Percentiles rank a stretch among this genome's conserved stretches.
These are phyloP conservation scores for Leccinum sublutescens DNA, from an alignment of 768 basidiomycete species.

Conservation along the genomic window DNA sequence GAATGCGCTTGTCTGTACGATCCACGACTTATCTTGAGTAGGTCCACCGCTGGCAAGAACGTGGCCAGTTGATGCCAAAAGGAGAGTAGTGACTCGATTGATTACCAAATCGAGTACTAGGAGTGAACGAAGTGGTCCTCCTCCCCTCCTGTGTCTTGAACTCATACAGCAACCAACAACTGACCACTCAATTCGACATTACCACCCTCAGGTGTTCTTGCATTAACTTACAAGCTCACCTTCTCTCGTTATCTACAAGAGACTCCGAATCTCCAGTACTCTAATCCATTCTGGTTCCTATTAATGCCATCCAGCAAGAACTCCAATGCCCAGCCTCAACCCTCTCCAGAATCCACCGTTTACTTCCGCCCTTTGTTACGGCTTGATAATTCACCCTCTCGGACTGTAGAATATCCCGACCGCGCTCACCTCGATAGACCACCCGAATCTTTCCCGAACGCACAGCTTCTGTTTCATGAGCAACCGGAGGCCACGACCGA, in stretches of 20 bases:
- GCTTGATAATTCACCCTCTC: constrained; percentile 31
- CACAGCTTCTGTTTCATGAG: constrained; percentile 11
- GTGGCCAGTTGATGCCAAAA: constrained; percentile 21
- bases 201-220: constrained; percentile 25
- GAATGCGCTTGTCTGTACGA: too few relatives aligned
- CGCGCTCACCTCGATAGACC: constrained; percentile 9
- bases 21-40: too few relatives aligned
- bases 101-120: constrained; percentile 12
- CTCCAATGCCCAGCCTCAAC: constrained; percentile 24
- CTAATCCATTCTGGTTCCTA: constrained; percentile 15
- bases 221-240: constrained; percentile 33
- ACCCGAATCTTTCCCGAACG: constrained; percentile 7
- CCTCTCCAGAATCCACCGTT: constrained; percentile 17
- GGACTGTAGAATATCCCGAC: constrained; percentile 13
- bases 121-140: constrained; percentile 1
- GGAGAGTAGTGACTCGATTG: constrained; percentile 24
- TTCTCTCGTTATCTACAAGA: constrained; percentile 20
- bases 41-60: not conserved
- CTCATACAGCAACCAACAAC: constrained; percentile 18
- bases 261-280: constrained; percentile 12
- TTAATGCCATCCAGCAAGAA: constrained; percentile 33
- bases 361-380: constrained; percentile 32
- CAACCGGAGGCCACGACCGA: constrained; percentile 10
- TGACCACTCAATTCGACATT: constrained; percentile 6
- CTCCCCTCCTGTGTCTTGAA: constrained; percentile 26